These are phyloP conservation scores for Ceratocystis papillata DNA, from an alignment of 2,329 filamentous ascomycete genomes.

Conservation along the genomic window DNA sequence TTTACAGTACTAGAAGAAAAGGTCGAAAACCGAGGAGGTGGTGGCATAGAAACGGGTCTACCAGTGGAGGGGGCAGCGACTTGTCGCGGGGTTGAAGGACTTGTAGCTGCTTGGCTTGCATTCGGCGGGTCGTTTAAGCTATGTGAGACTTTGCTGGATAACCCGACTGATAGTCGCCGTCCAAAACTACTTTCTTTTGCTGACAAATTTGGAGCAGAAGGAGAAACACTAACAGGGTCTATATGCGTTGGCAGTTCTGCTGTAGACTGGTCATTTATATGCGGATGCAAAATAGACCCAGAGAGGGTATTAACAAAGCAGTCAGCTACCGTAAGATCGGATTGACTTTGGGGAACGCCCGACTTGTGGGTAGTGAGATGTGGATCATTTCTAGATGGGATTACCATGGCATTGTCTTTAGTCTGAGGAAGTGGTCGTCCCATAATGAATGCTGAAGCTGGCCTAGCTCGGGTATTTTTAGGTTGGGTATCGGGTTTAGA, in stretches of 20 bases:
- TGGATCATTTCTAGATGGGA: neutral
- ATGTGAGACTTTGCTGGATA: neutral
- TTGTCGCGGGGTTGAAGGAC: neutral
- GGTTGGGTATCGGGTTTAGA: neutral
- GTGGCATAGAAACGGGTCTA: slow-evolving; percentile 16
- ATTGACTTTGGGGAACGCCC: neutral
- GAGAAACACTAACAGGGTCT: neutral
- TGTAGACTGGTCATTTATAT: neutral
- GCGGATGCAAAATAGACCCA: too few species aligned
- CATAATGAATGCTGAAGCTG: slow-evolving; percentile 4
- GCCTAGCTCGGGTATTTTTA: neutral
- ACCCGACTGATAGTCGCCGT: neutral
- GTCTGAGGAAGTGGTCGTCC: neutral
- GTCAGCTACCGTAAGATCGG: neutral
- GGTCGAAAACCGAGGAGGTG: neutral
- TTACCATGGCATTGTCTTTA: neutral
- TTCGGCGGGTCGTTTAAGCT: neutral
- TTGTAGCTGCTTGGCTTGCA: neutral
- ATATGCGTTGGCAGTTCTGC: neutral
- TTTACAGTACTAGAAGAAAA: neutral
- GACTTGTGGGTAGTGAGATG: neutral
- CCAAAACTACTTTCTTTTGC: neutral
- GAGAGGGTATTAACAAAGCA: too few species aligned
- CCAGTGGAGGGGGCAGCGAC: neutral
- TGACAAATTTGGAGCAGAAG: neutral